phyloP scores from a whole-genome alignment of 345 rosid species.

The Linum tenue region DNA sequence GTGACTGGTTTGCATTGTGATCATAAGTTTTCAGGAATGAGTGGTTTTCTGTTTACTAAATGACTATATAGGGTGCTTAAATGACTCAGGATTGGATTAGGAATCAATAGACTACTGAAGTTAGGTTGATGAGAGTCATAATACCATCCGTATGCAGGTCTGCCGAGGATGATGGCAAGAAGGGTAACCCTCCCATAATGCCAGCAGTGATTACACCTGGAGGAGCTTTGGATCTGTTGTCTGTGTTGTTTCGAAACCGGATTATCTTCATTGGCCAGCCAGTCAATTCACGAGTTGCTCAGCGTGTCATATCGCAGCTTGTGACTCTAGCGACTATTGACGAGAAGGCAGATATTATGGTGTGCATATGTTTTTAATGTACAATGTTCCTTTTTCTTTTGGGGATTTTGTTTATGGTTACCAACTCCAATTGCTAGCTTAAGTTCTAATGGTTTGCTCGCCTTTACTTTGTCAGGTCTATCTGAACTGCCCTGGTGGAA shows the following conservation, averaged over 20 bases:
- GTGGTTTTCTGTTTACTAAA: too few relatives aligned
- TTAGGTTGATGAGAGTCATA: constrained; percentile 6
- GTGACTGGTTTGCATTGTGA: too few relatives aligned
- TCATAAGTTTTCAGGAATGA: too few relatives aligned
- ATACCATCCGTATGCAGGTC: constrained; percentile 21
- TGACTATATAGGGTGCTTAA: too few relatives aligned
- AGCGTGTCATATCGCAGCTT: constrained; percentile 84
- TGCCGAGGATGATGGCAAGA: constrained; percentile 44
- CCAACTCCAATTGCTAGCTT: neutral
- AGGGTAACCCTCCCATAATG: constrained; percentile 78
- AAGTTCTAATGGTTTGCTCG: constrained; percentile 4
- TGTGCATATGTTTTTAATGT: constrained; percentile 14
- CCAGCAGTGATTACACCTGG: constrained; percentile 84
- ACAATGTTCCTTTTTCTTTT: constrained; percentile 3
- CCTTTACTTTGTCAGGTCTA: constrained; percentile 45
- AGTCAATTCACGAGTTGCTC: constrained; percentile 76
- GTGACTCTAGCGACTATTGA: constrained; percentile 81
- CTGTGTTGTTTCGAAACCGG: constrained; percentile 72
- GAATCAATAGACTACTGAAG: neutral
- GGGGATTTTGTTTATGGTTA: neutral
- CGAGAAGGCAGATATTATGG: constrained; percentile 85
- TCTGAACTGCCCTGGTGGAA: constrained; percentile 92
- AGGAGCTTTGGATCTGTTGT: constrained; percentile 76
- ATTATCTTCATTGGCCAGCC: constrained; percentile 87
- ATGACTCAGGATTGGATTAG: too few relatives aligned